Evolutionary conservation across 768 basidiomycete genomes (phyloP).

Genomic region (Calvatia gigantea): DNA sequence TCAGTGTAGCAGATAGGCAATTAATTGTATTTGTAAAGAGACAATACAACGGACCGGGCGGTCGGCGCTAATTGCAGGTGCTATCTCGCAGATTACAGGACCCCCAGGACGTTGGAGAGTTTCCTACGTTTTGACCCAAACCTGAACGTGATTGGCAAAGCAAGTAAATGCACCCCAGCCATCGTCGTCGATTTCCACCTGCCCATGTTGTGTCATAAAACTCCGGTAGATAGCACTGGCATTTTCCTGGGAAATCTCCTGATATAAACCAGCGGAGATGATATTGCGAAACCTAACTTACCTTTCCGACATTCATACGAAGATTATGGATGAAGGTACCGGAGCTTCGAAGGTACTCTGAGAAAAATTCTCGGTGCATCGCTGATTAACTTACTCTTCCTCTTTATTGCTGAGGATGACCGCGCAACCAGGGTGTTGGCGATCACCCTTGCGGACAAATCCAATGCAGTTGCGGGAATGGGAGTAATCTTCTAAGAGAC

Average conservation of each 20-base stretch:
- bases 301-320: conserved; percentile 66
- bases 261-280: conserved; percentile 6
- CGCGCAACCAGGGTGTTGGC: conserved; percentile 54
- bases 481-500: conserved; percentile 58
- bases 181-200: conserved; percentile 41
- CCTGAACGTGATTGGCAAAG: conserved; percentile 48
- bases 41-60: not conserved
- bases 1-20: not conserved
- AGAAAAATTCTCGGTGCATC: not conserved
- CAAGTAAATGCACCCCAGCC: conserved; percentile 72
- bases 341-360: conserved; percentile 19
- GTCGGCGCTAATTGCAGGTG: not conserved
- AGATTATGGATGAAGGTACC: conserved; percentile 37
- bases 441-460: conserved; percentile 66
- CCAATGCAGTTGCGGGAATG: conserved; percentile 61
- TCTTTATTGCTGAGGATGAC: conserved; percentile 68
- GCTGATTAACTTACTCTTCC: conserved; percentile 26
- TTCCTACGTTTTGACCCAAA: conserved; percentile 45
- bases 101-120: not conserved
- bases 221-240: conserved; percentile 41
- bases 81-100: not conserved
- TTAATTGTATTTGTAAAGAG: conserved; percentile 4
- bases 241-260: conserved; percentile 24
- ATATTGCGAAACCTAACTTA: conserved; percentile 28
- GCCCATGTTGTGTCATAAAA: conserved; percentile 43